Conservation (phyloP, 331 rosid genomes). For the Phaseolus coccineus region DNA sequence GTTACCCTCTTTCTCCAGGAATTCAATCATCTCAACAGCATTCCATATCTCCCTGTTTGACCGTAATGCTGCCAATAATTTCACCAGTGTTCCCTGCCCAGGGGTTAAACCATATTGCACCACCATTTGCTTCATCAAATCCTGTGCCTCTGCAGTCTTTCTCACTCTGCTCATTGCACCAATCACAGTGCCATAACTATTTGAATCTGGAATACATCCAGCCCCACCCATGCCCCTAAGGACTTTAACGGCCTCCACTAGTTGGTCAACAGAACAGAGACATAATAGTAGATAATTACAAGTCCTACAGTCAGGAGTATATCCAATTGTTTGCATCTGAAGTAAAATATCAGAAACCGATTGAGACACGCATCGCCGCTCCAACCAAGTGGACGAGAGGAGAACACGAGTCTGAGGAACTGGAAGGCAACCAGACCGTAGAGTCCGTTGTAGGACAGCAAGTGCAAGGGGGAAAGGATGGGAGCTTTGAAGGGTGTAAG, state of each 20-base stretch:
- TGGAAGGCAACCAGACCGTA: conserved; percentile 76
- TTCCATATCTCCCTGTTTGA: conserved; percentile 75
- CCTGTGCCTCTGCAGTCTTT: conserved; percentile 63
- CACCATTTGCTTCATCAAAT: conserved; percentile 71
- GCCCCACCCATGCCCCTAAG: conserved; percentile 78
- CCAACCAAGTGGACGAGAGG: conserved; percentile 74
- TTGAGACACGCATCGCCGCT: conserved; percentile 45
- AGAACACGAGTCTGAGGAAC: conserved; percentile 71
- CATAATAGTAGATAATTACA: conserved; percentile 72
- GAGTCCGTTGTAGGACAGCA: conserved; percentile 70
- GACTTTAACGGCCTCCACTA: conserved; percentile 69
- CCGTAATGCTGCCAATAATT: conserved; percentile 64
- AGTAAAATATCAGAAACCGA: conserved; percentile 61
- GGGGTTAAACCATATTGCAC: conserved; percentile 67
- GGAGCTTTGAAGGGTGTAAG: conserved; percentile 66
- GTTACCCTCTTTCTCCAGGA: conserved; percentile 64
- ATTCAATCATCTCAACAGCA: conserved; percentile 68
- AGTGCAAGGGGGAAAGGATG: conserved; percentile 71
- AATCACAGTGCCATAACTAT: conserved; percentile 64
- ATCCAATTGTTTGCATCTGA: conserved; percentile 78
- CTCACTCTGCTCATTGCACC: conserved; percentile 67
- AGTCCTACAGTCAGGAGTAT: conserved; percentile 66
- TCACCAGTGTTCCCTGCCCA: conserved; percentile 64
- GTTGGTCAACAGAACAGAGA: conserved; percentile 73
- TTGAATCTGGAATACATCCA: conserved; percentile 77